phyloP scores from a whole-genome alignment of 495 filamentous ascomycete genomes.

The Cairneyella variabilis region DNA sequence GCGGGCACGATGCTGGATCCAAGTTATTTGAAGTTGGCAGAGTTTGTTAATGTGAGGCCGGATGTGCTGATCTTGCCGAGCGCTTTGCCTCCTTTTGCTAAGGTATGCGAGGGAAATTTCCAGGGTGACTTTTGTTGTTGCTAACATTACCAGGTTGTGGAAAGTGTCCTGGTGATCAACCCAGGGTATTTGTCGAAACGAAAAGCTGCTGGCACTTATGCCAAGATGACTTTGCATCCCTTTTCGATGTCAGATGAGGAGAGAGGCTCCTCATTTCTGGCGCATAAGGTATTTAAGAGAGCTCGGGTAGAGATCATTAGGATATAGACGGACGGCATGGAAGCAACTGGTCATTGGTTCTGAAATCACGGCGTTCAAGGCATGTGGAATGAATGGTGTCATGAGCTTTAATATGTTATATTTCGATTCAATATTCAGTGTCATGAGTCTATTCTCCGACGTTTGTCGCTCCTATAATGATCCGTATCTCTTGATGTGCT shows the following conservation, averaged over 20 bases:
- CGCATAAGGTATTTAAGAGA: slow-evolving; percentile 74
- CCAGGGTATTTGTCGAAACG: slow-evolving; percentile 83
- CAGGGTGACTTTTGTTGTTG: too few species aligned
- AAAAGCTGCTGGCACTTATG: slow-evolving; percentile 74
- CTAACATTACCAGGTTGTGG: slow-evolving; percentile 51
- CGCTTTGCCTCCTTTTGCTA: slow-evolving; percentile 77
- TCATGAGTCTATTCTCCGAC: slow-evolving; percentile 53
- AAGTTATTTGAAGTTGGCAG: slow-evolving; percentile 82
- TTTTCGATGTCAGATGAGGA: slow-evolving; percentile 56
- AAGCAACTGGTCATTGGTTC: slow-evolving; percentile 1
- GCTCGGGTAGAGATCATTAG: slow-evolving; percentile 79
- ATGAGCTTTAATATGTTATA: background rate
- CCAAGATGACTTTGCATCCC: slow-evolving; percentile 69
- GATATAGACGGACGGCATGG: slow-evolving; percentile 47
- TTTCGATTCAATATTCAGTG: slow-evolving; percentile 13
- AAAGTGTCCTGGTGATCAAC: slow-evolving; percentile 82
- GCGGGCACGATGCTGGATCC: slow-evolving; percentile 74
- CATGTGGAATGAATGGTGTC: slow-evolving; percentile 1
- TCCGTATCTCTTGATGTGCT: slow-evolving; percentile 52
- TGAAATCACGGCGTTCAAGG: slow-evolving; percentile 2
- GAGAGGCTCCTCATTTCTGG: slow-evolving; percentile 28
- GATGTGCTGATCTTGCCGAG: slow-evolving; percentile 86
- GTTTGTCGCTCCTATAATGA: slow-evolving; percentile 58
- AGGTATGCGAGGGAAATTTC: slow-evolving; percentile 68
- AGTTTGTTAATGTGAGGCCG: slow-evolving; percentile 79